Evolutionary conservation across 768 basidiomycete species (phyloP).

Genomic region (Pleurotus eryngii): DNA sequence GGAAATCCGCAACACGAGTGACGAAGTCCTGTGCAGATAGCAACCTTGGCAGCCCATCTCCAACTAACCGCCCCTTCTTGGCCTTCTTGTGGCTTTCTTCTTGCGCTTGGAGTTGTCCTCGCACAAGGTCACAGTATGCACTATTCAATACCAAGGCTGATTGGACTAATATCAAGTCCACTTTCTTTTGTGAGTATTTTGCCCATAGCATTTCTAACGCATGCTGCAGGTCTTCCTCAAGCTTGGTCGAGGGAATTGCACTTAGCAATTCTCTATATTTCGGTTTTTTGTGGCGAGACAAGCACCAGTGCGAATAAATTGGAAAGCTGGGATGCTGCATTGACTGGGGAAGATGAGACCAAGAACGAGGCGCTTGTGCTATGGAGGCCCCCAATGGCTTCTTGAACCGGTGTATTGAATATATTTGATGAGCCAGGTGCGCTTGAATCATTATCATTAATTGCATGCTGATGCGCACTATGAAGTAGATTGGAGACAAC

Average conservation of each 20-base stretch:
- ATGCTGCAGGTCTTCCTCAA: neutral
- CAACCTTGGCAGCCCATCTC: slow-evolving; percentile 22
- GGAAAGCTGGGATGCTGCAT: neutral
- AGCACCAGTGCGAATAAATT: neutral
- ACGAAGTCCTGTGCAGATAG: slow-evolving; percentile 19
- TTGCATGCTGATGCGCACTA: neutral
- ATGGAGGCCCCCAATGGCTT: neutral
- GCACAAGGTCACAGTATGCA: slow-evolving; percentile 15
- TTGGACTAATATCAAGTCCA: neutral
- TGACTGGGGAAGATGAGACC: neutral
- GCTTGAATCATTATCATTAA: neutral
- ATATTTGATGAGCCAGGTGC: neutral
- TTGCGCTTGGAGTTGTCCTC: slow-evolving; percentile 14
- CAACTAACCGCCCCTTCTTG: slow-evolving; percentile 15
- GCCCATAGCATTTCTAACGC: neutral
- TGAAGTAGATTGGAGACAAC: slow-evolving; percentile 15
- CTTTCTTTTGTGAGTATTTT: neutral
- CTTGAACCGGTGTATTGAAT: neutral
- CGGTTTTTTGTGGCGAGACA: neutral
- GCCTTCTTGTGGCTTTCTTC: neutral
- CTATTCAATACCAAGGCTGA: slow-evolving; percentile 18
- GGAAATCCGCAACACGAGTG: slow-evolving; percentile 5
- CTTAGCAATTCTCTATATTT: neutral
- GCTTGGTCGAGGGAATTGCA: neutral
- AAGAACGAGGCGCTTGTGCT: slow-evolving; percentile 2